phyloP scores from a whole-genome alignment of 1,284 basidiomycete genomes.

The Apiotrichum laibachii region DNA sequence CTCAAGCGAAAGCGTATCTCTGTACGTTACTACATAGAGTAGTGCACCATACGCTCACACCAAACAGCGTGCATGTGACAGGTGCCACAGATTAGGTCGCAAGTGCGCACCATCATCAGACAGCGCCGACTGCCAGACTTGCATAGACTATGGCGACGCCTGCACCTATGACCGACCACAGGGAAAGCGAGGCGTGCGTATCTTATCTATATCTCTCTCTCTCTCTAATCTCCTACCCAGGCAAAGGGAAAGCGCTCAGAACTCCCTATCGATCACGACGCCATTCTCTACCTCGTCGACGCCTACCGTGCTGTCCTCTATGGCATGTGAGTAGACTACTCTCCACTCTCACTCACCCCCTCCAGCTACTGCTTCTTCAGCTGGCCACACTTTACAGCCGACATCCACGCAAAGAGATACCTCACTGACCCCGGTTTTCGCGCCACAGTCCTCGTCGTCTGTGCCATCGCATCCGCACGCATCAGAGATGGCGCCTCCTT shows the following conservation, averaged over 20 bases:
- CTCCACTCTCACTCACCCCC: neutral
- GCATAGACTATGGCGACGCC: conserved; percentile 17
- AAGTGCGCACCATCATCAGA: conserved; percentile 8
- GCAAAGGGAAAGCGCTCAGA: too few species aligned
- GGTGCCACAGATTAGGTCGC: too few species aligned
- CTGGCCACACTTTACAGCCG: conserved; percentile 15
- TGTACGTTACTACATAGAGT: too few species aligned
- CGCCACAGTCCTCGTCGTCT: conserved; percentile 13
- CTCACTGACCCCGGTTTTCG: conserved; percentile 13
- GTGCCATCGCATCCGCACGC: conserved; percentile 17
- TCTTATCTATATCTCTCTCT: too few species aligned
- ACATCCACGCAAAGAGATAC: conserved; percentile 11
- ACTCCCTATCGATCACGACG: neutral
- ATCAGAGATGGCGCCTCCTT: conserved; percentile 16
- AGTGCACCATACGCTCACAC: too few species aligned
- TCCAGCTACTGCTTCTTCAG: conserved; percentile 20
- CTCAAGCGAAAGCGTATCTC: too few species aligned
- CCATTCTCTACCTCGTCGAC: conserved; percentile 5
- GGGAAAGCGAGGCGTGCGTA: conserved; percentile 19
- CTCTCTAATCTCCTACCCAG: too few species aligned
- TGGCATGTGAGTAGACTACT: conserved; percentile 14
- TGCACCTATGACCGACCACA: conserved; percentile 21
- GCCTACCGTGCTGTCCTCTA: conserved; percentile 17
- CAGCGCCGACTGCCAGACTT: conserved; percentile 13
- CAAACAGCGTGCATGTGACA: too few species aligned